phyloP scores from a whole-genome alignment of 768 basidiomycete species.

The Wakefieldia striispora region DNA sequence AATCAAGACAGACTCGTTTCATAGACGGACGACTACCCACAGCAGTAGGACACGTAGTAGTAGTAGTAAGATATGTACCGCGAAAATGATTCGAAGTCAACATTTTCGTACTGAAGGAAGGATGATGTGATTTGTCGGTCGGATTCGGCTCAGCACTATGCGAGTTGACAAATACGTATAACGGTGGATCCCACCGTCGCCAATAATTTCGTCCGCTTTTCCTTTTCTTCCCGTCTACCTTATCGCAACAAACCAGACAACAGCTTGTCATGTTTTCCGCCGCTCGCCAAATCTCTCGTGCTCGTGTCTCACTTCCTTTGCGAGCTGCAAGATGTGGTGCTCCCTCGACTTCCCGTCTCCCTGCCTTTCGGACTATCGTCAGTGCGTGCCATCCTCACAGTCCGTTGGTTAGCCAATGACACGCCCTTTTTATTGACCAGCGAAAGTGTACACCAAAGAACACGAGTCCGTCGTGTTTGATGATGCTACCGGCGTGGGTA shows the following conservation, averaged over 20 bases:
- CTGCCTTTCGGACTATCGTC: conserved; percentile 22
- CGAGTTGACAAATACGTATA: conserved; percentile 22
- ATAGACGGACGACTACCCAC: background rate
- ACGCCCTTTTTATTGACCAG: conserved; percentile 34
- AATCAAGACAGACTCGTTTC: background rate
- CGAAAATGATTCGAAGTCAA: background rate
- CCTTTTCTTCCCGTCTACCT: background rate
- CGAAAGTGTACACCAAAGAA: conserved; percentile 78
- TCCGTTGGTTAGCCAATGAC: background rate
- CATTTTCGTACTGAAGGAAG: too few species aligned
- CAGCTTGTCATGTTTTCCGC: conserved; percentile 19
- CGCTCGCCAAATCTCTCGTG: conserved; percentile 12
- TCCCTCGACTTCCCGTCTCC: conserved; percentile 1
- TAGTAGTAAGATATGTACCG: background rate
- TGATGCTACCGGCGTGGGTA: conserved; percentile 70
- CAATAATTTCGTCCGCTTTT: background rate
- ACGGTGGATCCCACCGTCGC: background rate
- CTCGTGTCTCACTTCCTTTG: conserved; percentile 9
- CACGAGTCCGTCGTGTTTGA: conserved; percentile 89
- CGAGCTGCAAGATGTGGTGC: background rate
- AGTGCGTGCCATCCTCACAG: conserved; percentile 14
- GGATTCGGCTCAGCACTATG: conserved; percentile 7
- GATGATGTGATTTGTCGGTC: too few species aligned
- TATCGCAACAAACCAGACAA: too few species aligned
- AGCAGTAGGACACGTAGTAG: too few species aligned